Evolutionary conservation across 2,329 filamentous ascomycete genomes (phyloP).

Genomic region (Alternaria conjuncta): DNA sequence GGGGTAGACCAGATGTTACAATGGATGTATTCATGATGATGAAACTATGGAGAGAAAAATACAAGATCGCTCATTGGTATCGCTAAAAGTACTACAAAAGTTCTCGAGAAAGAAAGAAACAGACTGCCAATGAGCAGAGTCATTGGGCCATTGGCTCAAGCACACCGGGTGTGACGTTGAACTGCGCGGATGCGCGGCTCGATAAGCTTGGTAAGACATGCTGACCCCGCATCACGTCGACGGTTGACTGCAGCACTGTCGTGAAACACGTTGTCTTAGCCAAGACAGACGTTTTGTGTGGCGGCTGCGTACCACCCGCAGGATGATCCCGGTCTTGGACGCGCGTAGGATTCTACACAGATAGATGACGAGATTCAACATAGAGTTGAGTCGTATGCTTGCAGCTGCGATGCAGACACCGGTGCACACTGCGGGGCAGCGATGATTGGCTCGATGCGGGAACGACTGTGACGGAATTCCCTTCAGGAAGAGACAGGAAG

Average conservation of each 20-base stretch:
- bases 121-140: neutral
- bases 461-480: neutral
- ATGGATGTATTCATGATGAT: neutral
- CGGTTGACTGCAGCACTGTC: conserved; percentile 3
- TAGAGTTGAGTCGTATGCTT: conserved; percentile 2
- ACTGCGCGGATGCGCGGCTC: neutral
- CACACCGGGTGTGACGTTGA: neutral
- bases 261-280: conserved; percentile 4
- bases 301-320: neutral
- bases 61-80: neutral
- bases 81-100: neutral
- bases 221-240: conserved; percentile 4
- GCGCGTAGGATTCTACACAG: neutral
- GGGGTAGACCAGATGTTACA: neutral
- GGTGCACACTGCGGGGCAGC: neutral
- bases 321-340: neutral
- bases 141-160: neutral
- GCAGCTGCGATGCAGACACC: neutral
- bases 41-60: neutral
- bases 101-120: neutral
- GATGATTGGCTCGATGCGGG: neutral
- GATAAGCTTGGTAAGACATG: conserved; percentile 4
- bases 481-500: conserved; percentile 49
- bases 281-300: neutral
- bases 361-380: neutral